Evolutionary conservation across 2,329 filamentous ascomycete species (phyloP).

Genomic region (Dichotomopilus funicola): DNA sequence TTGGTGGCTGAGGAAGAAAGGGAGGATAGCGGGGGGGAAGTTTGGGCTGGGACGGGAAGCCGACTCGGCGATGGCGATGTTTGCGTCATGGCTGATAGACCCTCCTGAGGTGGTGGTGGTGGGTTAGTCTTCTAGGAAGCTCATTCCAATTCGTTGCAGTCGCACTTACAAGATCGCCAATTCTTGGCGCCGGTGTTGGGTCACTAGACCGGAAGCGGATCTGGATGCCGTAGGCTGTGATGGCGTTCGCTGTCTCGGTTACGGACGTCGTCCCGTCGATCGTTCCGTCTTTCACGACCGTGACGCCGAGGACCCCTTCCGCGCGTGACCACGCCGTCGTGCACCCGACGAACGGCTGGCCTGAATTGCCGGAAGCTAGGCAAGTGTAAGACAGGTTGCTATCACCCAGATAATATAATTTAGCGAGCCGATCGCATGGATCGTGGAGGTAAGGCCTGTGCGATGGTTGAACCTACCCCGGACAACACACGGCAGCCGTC

Average conservation of each 20-base stretch:
- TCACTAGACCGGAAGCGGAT: slow-evolving; percentile 20
- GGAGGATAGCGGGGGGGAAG: not conserved
- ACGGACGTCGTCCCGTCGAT: slow-evolving; percentile 9
- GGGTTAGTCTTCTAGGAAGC: not conserved
- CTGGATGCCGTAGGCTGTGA: slow-evolving; percentile 22
- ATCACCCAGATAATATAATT: not conserved
- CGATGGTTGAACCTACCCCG: slow-evolving; percentile 20
- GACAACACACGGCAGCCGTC: slow-evolving; percentile 26
- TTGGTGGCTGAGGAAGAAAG: not conserved
- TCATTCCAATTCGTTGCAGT: not conserved
- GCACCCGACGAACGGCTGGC: slow-evolving; percentile 19
- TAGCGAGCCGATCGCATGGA: not conserved
- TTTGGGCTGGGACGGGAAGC: slow-evolving; percentile 7
- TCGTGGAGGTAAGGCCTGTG: not conserved
- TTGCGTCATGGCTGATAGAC: not conserved
- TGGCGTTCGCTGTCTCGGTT: slow-evolving; percentile 14
- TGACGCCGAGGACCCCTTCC: slow-evolving; percentile 17
- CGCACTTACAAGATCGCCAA: slow-evolving; percentile 4
- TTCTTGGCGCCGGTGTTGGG: slow-evolving; percentile 3
- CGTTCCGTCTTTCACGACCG: slow-evolving; percentile 18
- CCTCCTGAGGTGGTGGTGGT: not conserved
- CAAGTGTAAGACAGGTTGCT: slow-evolving; percentile 23
- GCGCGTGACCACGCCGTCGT: slow-evolving; percentile 20
- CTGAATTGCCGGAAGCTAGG: not conserved
- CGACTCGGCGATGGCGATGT: slow-evolving; percentile 3